phyloP scores from a whole-genome alignment of 2,329 filamentous ascomycete genomes.

The Rhynchosporium graminicola region DNA sequence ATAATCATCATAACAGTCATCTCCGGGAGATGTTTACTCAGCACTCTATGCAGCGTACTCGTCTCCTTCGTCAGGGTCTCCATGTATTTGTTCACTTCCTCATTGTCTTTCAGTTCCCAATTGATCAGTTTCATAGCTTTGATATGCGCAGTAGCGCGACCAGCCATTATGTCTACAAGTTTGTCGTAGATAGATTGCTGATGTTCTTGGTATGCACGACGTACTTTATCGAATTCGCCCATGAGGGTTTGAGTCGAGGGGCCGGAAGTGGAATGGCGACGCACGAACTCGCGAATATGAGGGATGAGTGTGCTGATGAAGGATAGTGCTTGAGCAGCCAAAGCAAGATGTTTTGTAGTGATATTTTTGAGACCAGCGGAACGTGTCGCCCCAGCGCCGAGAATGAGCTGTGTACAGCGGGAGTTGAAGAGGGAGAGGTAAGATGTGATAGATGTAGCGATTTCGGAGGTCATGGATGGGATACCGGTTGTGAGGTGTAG shows the following conservation, averaged over 20 bases:
- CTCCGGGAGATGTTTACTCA: constrained; percentile 67
- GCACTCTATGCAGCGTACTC: constrained; percentile 66
- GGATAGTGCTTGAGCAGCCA: constrained; percentile 84
- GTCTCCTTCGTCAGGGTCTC: constrained; percentile 73
- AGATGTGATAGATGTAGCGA: constrained; percentile 76
- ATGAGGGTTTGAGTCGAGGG: constrained; percentile 56
- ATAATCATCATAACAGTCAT: constrained; percentile 67
- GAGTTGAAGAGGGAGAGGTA: constrained; percentile 95
- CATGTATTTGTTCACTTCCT: constrained; percentile 61
- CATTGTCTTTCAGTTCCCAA: constrained; percentile 53
- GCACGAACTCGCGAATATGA: constrained; percentile 87
- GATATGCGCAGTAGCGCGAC: constrained; percentile 61
- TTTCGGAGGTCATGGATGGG: constrained; percentile 84
- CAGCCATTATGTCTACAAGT: constrained; percentile 71
- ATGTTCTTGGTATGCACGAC: constrained; percentile 57
- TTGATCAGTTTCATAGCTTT: constrained; percentile 65
- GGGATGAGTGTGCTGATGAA: constrained; percentile 88
- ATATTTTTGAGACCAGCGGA: constrained; percentile 94
- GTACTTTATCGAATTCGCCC: constrained; percentile 40
- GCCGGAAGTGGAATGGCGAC: constrained; percentile 65
- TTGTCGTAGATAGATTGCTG: constrained; percentile 73
- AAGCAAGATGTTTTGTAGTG: constrained; percentile 89
- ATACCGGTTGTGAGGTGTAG: constrained; percentile 81
- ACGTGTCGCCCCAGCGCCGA: constrained; percentile 87
- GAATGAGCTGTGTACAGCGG: constrained; percentile 90